Conservation (phyloP, 2,329 filamentous ascomycete species). For the Aotearoamyces nothofagi region DNA sequence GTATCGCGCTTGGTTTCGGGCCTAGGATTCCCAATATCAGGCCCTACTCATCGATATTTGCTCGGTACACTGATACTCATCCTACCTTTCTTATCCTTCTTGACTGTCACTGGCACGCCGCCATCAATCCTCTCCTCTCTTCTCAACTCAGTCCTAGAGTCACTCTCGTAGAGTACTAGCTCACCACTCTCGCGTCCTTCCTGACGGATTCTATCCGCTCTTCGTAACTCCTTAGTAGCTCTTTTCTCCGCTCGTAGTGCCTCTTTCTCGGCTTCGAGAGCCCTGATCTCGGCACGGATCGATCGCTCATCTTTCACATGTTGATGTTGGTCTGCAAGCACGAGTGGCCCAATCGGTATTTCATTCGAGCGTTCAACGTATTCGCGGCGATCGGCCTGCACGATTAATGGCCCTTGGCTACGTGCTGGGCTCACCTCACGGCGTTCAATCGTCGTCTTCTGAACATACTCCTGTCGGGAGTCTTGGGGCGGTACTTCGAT, state of each 20-base stretch:
- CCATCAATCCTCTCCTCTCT: slow-evolving; percentile 35
- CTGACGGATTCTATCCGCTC: slow-evolving; percentile 34
- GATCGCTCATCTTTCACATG: slow-evolving; percentile 29
- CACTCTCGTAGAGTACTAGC: slow-evolving; percentile 48
- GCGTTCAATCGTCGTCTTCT: background rate
- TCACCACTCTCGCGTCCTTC: slow-evolving; percentile 43
- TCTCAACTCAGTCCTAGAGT: slow-evolving; percentile 31
- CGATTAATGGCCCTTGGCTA: slow-evolving; percentile 23
- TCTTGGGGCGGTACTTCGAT: slow-evolving; percentile 15
- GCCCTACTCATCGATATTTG: slow-evolving; percentile 34
- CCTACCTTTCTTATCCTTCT: slow-evolving; percentile 93
- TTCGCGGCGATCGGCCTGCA: slow-evolving; percentile 22
- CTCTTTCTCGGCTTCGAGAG: slow-evolving; percentile 51
- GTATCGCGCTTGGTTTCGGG: slow-evolving; percentile 46
- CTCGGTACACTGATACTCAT: slow-evolving; percentile 71
- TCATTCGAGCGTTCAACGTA: slow-evolving; percentile 14
- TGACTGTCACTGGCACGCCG: slow-evolving; percentile 54
- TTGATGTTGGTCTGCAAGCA: slow-evolving; percentile 23
- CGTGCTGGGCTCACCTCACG: slow-evolving; percentile 14
- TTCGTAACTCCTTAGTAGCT: slow-evolving; percentile 25
- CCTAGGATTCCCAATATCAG: slow-evolving; percentile 26
- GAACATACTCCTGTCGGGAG: background rate
- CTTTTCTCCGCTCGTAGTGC: slow-evolving; percentile 41
- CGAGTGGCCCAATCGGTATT: slow-evolving; percentile 24
- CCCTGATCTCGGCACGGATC: slow-evolving; percentile 57